phyloP scores from a whole-genome alignment of 352 stramenopile species.

The Blastocystis hominis region DNA sequence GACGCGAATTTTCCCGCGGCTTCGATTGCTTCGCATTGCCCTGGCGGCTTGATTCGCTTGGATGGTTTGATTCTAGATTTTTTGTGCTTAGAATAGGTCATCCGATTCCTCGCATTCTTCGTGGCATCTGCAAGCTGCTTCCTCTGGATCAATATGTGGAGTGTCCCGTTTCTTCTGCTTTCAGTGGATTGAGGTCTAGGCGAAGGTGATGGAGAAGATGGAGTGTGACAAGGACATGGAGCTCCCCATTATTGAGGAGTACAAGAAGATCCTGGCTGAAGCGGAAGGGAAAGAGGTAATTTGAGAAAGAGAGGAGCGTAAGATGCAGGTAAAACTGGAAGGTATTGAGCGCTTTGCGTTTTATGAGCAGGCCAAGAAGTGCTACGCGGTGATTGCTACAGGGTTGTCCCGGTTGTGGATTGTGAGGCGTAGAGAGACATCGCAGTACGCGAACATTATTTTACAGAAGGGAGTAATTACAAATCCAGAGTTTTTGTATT shows the following conservation, averaged over 20 bases:
- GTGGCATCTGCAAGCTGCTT: constrained; percentile 53
- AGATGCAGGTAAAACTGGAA: constrained; percentile 30
- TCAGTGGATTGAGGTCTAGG: neutral
- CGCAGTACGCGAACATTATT: constrained; percentile 58
- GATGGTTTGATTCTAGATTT: neutral
- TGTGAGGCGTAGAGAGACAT: constrained; percentile 44
- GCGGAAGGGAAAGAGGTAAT: constrained; percentile 30
- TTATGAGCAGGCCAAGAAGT: constrained; percentile 56
- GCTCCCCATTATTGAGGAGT: constrained; percentile 57
- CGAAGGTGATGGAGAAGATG: constrained; percentile 56
- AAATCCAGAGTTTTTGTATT: constrained; percentile 3
- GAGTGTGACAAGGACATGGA: constrained; percentile 58
- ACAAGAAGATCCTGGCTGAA: constrained; percentile 48
- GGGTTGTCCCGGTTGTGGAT: neutral
- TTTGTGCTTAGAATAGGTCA: neutral
- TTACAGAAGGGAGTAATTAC: constrained; percentile 56
- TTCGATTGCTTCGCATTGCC: constrained; percentile 51
- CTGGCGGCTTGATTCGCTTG: constrained; percentile 55
- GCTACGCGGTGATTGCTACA: constrained; percentile 54
- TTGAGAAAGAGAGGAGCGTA: neutral
- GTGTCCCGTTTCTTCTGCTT: neutral
- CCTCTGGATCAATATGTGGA: constrained; percentile 58
- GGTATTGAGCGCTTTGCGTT: constrained; percentile 56
- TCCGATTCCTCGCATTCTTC: constrained; percentile 47
- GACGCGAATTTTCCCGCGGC: constrained; percentile 54